Evolutionary conservation across 1,284 basidiomycete species (phyloP).

Genomic region (Cystobasidiaceae sp.): DNA sequence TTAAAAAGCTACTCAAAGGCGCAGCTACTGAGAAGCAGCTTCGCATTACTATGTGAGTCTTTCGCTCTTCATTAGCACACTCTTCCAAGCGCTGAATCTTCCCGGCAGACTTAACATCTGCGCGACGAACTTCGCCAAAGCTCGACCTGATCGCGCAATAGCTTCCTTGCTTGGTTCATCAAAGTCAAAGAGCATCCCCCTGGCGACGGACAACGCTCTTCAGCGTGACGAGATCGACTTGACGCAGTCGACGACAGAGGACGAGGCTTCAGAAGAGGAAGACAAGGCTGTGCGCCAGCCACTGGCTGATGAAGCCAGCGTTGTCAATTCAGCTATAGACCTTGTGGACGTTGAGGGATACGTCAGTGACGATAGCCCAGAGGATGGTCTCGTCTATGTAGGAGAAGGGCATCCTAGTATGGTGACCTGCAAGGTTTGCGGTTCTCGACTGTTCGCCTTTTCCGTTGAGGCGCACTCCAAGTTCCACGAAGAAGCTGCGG

Average conservation of each 20-base stretch:
- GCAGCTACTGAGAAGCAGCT: neutral
- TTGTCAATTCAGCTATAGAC: neutral
- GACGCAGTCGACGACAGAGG: conserved; percentile 3
- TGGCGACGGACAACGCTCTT: too few species aligned
- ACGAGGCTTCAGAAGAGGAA: neutral
- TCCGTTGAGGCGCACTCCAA: conserved; percentile 15
- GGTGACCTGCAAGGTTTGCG: conserved; percentile 15
- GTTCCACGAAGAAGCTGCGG: conserved; percentile 12
- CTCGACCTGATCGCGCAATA: conserved; percentile 6
- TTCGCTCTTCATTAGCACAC: neutral
- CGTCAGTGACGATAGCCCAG: neutral
- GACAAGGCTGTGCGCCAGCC: neutral
- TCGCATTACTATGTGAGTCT: conserved; percentile 21
- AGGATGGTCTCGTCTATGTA: conserved; percentile 21
- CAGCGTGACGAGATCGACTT: neutral
- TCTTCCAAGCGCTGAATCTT: neutral
- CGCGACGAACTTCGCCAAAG: conserved; percentile 5
- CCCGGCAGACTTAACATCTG: conserved; percentile 38
- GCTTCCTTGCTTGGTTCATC: neutral
- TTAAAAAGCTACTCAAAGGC: conserved; percentile 4
- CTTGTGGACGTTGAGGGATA: neutral
- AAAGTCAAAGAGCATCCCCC: neutral
- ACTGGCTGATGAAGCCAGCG: too few species aligned
- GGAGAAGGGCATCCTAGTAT: conserved; percentile 12
- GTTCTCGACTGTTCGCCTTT: conserved; percentile 24